phyloP scores from a whole-genome alignment of 129 eudicot genomes.

The Centaurea solstitialis region DNA sequence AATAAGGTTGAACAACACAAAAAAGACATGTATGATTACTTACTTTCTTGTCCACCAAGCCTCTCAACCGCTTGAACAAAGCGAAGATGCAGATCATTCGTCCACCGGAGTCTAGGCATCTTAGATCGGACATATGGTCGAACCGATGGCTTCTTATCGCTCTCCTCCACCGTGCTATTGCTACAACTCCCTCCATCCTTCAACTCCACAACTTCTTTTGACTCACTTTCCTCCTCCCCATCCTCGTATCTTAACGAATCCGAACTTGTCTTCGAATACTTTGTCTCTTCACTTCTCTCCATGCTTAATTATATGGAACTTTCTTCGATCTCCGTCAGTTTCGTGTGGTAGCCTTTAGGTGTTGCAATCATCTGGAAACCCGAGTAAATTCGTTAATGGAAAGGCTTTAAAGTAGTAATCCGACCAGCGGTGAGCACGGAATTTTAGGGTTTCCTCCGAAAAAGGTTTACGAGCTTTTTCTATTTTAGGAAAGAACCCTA shows the following conservation, averaged over 20 bases:
- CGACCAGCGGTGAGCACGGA: conserved; percentile 20
- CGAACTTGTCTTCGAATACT: conserved; percentile 47
- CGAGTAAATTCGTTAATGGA: conserved; percentile 7
- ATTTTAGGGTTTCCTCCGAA: conserved; percentile 24
- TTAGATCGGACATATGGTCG: conserved; percentile 85
- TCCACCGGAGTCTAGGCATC: conserved; percentile 84
- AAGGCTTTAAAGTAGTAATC: conserved; percentile 10
- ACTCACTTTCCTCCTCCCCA: conserved; percentile 43
- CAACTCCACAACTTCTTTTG: conserved; percentile 24
- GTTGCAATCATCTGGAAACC: conserved; percentile 9
- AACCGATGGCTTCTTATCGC: conserved; percentile 62
- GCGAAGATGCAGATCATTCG: conserved; percentile 80
- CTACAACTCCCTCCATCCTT: conserved; percentile 66
- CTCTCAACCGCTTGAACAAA: conserved; percentile 85
- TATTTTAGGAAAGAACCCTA: conserved; percentile 16
- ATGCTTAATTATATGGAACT: conserved; percentile 18
- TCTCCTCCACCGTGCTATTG: conserved; percentile 77
- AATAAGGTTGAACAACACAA: background rate
- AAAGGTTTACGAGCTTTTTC: conserved; percentile 24
- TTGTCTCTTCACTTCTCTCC: conserved; percentile 54
- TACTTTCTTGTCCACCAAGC: conserved; percentile 89
- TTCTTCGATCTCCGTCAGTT: conserved; percentile 1
- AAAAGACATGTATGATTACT: conserved; percentile 24
- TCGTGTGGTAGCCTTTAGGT: background rate
- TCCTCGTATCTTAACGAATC: conserved; percentile 44